Percentiles rank a stretch among this genome's conserved stretches.
Evolutionary conservation across 2,329 filamentous ascomycete genomes (phyloP).

Genomic region (Aureobasidium pullulans): DNA sequence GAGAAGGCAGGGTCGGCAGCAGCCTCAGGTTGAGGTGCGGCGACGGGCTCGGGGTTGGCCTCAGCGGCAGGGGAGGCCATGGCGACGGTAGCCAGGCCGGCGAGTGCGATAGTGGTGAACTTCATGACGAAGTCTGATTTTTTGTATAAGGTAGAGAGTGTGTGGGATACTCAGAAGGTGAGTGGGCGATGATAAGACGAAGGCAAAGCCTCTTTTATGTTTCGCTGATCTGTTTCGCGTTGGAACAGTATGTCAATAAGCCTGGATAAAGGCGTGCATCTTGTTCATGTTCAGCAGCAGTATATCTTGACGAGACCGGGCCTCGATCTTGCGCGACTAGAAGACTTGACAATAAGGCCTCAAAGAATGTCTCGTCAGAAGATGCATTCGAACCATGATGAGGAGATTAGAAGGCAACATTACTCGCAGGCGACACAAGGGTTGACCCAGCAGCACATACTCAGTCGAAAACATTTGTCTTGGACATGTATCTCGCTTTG

Average conservation of each 20-base stretch:
- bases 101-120: slow-evolving; percentile 13
- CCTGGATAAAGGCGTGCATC: neutral
- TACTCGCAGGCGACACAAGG: neutral
- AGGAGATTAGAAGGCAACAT: neutral
- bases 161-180: neutral
- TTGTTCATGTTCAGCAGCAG: neutral
- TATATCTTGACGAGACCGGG: neutral
- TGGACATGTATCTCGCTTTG: neutral
- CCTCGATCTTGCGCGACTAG: neutral
- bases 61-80: slow-evolving; percentile 22
- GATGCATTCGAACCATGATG: neutral
- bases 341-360: neutral
- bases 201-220: neutral
- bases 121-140: slow-evolving; percentile 22
- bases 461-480: neutral
- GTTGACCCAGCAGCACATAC: neutral
- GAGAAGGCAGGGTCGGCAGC: neutral
- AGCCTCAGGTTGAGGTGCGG: slow-evolving; percentile 9
- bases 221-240: neutral
- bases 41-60: slow-evolving; percentile 19
- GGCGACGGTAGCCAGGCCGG: slow-evolving; percentile 9
- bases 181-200: neutral
- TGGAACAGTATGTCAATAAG: slow-evolving; percentile 3
- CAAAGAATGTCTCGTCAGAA: neutral
- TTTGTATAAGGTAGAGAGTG: neutral